Conservation (phyloP, 768 basidiomycete genomes). For the Serendipita vermifera region DNA sequence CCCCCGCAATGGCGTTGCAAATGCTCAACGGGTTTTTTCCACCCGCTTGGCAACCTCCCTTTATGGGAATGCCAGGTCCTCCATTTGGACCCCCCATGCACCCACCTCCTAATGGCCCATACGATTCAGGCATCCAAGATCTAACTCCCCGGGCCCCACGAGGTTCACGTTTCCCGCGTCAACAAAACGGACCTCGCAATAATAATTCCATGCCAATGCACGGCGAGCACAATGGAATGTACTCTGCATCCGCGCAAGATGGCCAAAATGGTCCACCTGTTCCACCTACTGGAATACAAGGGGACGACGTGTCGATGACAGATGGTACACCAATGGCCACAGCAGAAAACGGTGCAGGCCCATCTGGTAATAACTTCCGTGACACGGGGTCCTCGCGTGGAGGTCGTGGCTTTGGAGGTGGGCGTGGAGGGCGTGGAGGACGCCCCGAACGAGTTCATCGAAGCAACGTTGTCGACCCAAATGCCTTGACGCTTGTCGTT, state of each 20-base stretch:
- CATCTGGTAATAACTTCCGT: no score
- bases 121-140: background rate
- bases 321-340: background rate
- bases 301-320: background rate
- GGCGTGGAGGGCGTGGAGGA: conserved; percentile 30
- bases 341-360: no score
- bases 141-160: background rate
- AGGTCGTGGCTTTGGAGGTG: conserved; percentile 46
- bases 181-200: background rate
- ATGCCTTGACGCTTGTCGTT: conserved; percentile 72
- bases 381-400: conserved; percentile 66
- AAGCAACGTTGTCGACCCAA: conserved; percentile 50
- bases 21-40: conserved; percentile 67
- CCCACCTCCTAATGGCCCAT: no score
- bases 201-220: no score
- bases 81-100: background rate
- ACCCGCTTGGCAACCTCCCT: conserved; percentile 28
- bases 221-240: no score
- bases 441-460: conserved; percentile 37
- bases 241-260: no score
- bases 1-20: conserved; percentile 24
- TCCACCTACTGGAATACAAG: background rate
- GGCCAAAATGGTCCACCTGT: conserved; percentile 7
- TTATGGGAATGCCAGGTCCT: conserved; percentile 20
- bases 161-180: background rate